These are phyloP conservation scores for Lachancea nothofagi DNA, from an alignment of 805 yeast species.

Conservation along the genomic window DNA sequence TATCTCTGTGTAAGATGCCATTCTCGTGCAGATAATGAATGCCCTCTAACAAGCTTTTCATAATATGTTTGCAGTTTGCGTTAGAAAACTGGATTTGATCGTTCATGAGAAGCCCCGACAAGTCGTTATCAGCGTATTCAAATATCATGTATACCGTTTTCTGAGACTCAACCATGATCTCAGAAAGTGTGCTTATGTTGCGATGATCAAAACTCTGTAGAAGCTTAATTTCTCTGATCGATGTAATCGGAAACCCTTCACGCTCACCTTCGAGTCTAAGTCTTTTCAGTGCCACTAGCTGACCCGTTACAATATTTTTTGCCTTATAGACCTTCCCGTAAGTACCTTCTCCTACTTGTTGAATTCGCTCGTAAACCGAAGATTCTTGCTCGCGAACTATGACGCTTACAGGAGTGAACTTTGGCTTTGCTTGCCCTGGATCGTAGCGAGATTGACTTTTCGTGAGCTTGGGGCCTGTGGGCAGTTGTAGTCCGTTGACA, in stretches of 20 bases:
- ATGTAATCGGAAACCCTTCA: constrained; percentile 96
- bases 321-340: constrained; percentile 67
- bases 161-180: constrained; percentile 76
- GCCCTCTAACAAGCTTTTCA: constrained; percentile 62
- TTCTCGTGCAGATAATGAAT: constrained; percentile 62
- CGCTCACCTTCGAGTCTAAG: constrained; percentile 79
- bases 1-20: constrained; percentile 71
- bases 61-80: constrained; percentile 61
- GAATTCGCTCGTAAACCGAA: constrained; percentile 55
- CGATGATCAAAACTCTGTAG: constrained; percentile 73
- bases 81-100: constrained; percentile 57
- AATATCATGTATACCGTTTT: constrained; percentile 78
- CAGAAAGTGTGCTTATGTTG: constrained; percentile 74
- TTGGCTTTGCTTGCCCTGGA: constrained; percentile 5
- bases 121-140: constrained; percentile 89
- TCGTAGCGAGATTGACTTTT: constrained; percentile 9
- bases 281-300: constrained; percentile 79
- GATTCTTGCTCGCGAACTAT: constrained; percentile 16
- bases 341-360: constrained; percentile 98
- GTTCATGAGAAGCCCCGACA: constrained; percentile 80
- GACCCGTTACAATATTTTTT: constrained; percentile 57
- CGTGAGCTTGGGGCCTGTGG: constrained; percentile 8
- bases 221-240: constrained; percentile 83
- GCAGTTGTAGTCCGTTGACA: constrained; percentile 7
- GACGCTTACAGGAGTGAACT: constrained; percentile 6